A percentile compares a stretch with the other conserved stretches of the same genome.
These are phyloP conservation scores for Skeletonema costatum DNA, from an alignment of 108 stramenopile species.

Conservation along the genomic window DNA sequence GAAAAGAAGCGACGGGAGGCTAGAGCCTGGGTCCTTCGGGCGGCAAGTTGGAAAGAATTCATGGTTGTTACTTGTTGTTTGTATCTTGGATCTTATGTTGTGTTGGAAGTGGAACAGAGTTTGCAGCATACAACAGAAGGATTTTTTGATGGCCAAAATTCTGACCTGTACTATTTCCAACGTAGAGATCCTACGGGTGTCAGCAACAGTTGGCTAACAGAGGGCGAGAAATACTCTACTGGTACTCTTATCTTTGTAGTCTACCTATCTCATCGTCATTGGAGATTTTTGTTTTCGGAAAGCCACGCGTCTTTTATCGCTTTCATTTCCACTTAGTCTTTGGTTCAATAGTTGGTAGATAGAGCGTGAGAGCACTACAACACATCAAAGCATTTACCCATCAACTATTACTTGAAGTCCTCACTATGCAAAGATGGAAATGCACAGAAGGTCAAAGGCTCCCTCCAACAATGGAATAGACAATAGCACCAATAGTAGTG, in stretches of 20 bases:
- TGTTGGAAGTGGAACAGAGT: not conserved
- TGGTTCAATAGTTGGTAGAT: too few species aligned
- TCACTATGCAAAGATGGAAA: not conserved
- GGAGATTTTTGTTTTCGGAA: too few species aligned
- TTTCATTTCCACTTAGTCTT: too few species aligned
- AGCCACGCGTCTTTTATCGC: too few species aligned
- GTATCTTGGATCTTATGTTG: not conserved
- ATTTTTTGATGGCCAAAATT: not conserved
- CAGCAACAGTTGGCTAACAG: not conserved
- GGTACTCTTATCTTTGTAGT: not conserved
- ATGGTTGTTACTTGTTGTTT: not conserved
- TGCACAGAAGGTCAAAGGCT: not conserved
- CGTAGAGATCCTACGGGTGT: not conserved
- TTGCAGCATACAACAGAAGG: not conserved
- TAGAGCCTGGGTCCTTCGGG: constrained; percentile 14
- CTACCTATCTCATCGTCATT: too few species aligned
- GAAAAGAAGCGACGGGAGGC: constrained; percentile 33
- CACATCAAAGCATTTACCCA: too few species aligned
- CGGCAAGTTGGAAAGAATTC: constrained; percentile 33
- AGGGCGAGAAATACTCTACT: not conserved
- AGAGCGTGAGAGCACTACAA: too few species aligned
- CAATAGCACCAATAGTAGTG: not conserved
- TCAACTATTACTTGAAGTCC: too few species aligned
- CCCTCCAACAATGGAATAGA: not conserved
- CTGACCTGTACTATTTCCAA: not conserved